phyloP scores from a whole-genome alignment of 768 basidiomycete species.

The Leccinum sublutescens region DNA sequence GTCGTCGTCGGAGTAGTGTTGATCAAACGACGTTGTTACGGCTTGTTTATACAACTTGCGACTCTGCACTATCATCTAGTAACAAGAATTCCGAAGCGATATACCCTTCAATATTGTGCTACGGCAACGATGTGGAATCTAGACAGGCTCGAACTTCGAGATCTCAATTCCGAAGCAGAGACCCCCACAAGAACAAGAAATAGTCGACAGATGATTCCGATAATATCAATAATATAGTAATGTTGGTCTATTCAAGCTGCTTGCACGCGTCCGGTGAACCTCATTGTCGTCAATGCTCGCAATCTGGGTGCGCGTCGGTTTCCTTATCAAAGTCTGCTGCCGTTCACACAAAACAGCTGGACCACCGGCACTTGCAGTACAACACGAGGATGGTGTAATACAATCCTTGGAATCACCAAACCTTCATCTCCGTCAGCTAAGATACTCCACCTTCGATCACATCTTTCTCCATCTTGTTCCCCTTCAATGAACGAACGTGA shows the following conservation, averaged over 20 bases:
- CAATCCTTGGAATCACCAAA: conserved; percentile 1
- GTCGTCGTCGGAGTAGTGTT: neutral
- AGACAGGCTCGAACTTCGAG: neutral
- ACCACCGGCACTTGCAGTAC: neutral
- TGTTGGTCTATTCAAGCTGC: too few species aligned
- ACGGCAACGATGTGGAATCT: neutral
- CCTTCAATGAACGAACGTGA: conserved; percentile 67
- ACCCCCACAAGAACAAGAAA: neutral
- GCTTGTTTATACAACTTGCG: neutral
- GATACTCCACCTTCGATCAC: conserved; percentile 47
- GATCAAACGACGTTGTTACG: neutral
- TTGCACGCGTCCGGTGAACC: too few species aligned
- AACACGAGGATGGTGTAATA: neutral
- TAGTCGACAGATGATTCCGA: too few species aligned
- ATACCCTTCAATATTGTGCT: neutral
- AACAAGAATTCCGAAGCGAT: neutral
- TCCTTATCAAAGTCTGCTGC: neutral
- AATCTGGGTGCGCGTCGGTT: neutral
- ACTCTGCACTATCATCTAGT: neutral
- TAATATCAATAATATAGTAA: too few species aligned
- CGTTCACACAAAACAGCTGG: neutral
- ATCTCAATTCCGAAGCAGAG: neutral
- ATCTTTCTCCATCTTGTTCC: conserved; percentile 45
- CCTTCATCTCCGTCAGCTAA: conserved; percentile 42
- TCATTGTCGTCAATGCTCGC: too few species aligned